These are phyloP conservation scores for Cicer arietinum DNA, from an alignment of 306 rosid genomes.

Conservation along the genomic window DNA sequence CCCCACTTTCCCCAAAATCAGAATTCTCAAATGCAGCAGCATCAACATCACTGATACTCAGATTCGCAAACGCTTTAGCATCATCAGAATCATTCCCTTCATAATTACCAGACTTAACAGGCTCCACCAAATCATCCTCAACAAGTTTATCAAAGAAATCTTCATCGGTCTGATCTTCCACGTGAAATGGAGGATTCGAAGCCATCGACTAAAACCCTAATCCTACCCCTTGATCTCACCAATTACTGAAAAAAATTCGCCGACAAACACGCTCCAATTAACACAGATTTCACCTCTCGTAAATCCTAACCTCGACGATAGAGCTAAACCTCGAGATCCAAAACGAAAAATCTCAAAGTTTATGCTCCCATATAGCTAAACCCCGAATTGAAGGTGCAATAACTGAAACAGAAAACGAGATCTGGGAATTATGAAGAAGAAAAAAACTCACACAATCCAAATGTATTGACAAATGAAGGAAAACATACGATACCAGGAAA, in stretches of 20 bases:
- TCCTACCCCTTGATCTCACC: slow-evolving; percentile 45
- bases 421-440: slow-evolving; percentile 47
- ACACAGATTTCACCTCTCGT: slow-evolving; percentile 24
- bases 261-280: slow-evolving; percentile 16
- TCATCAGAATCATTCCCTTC: slow-evolving; percentile 68
- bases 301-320: slow-evolving; percentile 44
- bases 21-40: slow-evolving; percentile 51
- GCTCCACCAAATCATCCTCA: slow-evolving; percentile 68
- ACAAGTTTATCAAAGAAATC: slow-evolving; percentile 93
- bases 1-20: slow-evolving; percentile 39
- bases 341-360: slow-evolving; percentile 34
- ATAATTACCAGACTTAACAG: slow-evolving; percentile 40
- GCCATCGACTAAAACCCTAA: slow-evolving; percentile 69
- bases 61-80: slow-evolving; percentile 61
- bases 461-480: slow-evolving; percentile 34
- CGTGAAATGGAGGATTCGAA: slow-evolving; percentile 75
- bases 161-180: slow-evolving; percentile 93
- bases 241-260: slow-evolving; percentile 41
- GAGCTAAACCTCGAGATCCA: slow-evolving; percentile 67
- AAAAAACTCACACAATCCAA: slow-evolving; percentile 42
- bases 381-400: slow-evolving; percentile 40
- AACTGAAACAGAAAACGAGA: slow-evolving; percentile 51
- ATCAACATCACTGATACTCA: slow-evolving; percentile 53
- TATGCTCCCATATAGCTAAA: slow-evolving; percentile 37
- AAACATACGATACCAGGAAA: slow-evolving; percentile 33